Evolutionary conservation across 148 eudicot genomes (phyloP).

Genomic region (Cornus controversa): DNA sequence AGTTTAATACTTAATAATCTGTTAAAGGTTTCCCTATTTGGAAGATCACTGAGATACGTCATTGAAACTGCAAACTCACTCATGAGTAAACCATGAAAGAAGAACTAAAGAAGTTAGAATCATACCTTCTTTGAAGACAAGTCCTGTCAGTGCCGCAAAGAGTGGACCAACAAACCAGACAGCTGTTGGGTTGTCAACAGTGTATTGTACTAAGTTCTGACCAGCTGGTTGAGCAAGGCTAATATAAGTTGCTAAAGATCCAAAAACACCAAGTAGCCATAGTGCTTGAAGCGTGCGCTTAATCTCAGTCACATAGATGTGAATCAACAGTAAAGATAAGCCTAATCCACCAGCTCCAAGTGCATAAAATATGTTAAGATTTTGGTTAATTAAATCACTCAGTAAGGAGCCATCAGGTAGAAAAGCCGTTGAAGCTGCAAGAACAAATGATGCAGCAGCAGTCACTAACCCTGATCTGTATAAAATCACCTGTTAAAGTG

Average conservation of each 20-base stretch:
- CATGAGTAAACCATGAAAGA: neutral
- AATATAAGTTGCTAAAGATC: conserved; percentile 58
- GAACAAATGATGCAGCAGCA: conserved; percentile 71
- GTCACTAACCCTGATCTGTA: conserved; percentile 85
- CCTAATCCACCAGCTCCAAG: conserved; percentile 81
- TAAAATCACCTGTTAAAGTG: conserved; percentile 51
- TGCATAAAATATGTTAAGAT: conserved; percentile 49
- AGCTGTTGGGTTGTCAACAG: conserved; percentile 60
- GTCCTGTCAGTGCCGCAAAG: conserved; percentile 87
- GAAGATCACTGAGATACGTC: neutral
- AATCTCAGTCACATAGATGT: conserved; percentile 78
- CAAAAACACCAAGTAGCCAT: conserved; percentile 65
- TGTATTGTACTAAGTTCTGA: conserved; percentile 58
- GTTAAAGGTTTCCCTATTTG: neutral
- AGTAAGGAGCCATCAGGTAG: conserved; percentile 35
- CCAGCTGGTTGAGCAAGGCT: conserved; percentile 67
- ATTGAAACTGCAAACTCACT: neutral
- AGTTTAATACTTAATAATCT: neutral
- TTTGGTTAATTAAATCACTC: conserved; percentile 21
- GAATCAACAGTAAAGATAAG: conserved; percentile 67
- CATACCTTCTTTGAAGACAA: conserved; percentile 89
- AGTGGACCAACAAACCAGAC: conserved; percentile 89
- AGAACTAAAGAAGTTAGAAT: neutral
- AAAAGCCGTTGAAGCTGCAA: conserved; percentile 61
- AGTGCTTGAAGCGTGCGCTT: conserved; percentile 80